Base-by-base conservation (phyloP, 345 rosid species). In the Citrus trifoliata region DNA sequence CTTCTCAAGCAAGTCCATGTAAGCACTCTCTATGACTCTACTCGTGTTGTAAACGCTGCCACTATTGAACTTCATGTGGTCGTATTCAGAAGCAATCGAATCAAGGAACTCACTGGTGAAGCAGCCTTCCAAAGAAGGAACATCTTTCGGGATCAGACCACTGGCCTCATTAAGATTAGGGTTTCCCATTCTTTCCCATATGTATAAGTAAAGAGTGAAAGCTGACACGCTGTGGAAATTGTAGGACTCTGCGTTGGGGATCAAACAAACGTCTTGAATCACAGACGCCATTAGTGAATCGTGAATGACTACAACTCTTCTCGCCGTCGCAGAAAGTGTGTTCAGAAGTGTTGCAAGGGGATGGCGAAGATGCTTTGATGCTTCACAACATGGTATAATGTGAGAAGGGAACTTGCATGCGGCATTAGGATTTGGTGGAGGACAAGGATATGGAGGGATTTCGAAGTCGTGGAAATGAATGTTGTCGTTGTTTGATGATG, bases 211-310 rank as follows among this genome's bases (percentile, higher is more conserved):
- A 24, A 67, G 19, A 8, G 78, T 6, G 58, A 87, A 89, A 53
- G 87, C 86, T 6, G 90, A 89, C 4, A 82, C 83, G 27, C 88
- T 87, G 13, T 82, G 90, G 55, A 89, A 89, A 42, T 65, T 40
- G 48, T 89, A 89, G 21, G 88, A 58, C 74, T 82, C 85, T 0
- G 77, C 82, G 33, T 87, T 87, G 18, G 86, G 68, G 48, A 87
- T 80, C 0, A 67, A 40, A 21, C 38, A 35, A n/a, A 72, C 80
- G 30, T 85, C 88, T 62, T 83, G 83, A 78, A 84, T 69, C 27
- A 87, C 86, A 7, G 85, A 82, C 9, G 78, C 88, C 88, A 87
- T 87, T 60, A 89, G 7, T 16, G 92, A 81, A 59, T 89, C 90
- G 46, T 87, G 77, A 35, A 89, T 71, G 38, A 84, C 85, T 9